Evolutionary conservation across 2,329 filamentous ascomycete species (phyloP).

Genomic region (Fusarium buxicola): DNA sequence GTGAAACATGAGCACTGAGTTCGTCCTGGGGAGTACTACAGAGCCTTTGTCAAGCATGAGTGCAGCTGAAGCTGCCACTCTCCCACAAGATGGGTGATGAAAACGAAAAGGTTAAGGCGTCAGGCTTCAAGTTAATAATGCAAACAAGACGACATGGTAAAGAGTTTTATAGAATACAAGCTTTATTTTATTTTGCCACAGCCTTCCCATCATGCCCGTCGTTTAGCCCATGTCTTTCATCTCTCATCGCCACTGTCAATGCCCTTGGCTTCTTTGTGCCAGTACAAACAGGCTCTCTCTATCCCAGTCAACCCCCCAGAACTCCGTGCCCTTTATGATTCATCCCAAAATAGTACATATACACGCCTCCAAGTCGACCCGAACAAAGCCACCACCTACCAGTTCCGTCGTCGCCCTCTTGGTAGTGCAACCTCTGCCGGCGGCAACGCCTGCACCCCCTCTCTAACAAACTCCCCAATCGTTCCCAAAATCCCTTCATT

Average conservation of each 20-base stretch:
- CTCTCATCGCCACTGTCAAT: background rate
- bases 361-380: background rate
- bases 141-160: constrained; percentile 14
- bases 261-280: background rate
- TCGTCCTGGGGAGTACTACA: too few relatives aligned
- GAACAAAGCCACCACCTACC: background rate
- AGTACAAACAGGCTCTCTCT: background rate
- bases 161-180: constrained; percentile 25
- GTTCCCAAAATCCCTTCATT: background rate
- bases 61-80: too few relatives aligned
- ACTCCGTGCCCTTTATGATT: background rate
- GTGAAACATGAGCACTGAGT: constrained; percentile 39
- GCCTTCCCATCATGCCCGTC: background rate
- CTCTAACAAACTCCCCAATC: constrained; percentile 11
- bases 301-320: background rate
- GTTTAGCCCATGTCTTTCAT: background rate
- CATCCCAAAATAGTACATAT: background rate
- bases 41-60: too few relatives aligned
- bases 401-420: constrained; percentile 2
- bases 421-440: constrained; percentile 15
- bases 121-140: constrained; percentile 25
- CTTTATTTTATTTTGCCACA: constrained; percentile 7
- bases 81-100: background rate
- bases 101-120: constrained; percentile 13
- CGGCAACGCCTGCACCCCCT: constrained; percentile 22